Evolutionary conservation across 768 basidiomycete species (phyloP), one percentile per base, ranked within the genome.

Genomic region (Multifurca ochricompacta): DNA sequence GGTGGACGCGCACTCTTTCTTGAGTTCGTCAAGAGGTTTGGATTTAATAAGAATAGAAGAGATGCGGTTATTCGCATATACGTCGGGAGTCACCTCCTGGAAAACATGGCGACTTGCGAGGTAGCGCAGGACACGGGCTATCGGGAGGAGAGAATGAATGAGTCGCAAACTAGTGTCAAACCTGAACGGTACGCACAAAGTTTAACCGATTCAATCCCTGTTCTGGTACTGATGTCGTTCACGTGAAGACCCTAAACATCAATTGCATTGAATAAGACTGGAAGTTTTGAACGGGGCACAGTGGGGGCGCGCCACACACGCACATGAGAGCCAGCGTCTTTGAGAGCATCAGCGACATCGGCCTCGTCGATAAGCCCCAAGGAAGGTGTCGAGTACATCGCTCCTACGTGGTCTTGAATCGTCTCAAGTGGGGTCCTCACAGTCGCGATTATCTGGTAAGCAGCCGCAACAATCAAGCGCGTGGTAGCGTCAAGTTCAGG

Each of bases 101-200:
- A 71, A 75, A 52, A 75, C 61, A 53, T 74, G 71, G 45, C 68
- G 64, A 1, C 67, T 69, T 8, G 71, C 71, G 7, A 75, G 67
- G 36, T 66, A 67, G 21, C 74, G 69, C 9, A 76, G 58, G 48
- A 71, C 61, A 10, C 72, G 71, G 19, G 64, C 71, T 74, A 48
- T 14, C 35, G n/a, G 11, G 30, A 53, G 27, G 16, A 4, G 16
- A 6, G 11, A 35, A 6, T 18, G n/a, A n/a, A 5, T 41, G 8
- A 40, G 32, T 19, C 14, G 13, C 14, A n/a, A 32, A 28, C 4
- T 5, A 10, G 30, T 3, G 30, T 3, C 25, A 2, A 35, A 16
- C 14, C 6, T 43, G 19, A 32, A 34, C 19, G 8, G 9, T 25
- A 35, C 57, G n/a, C 41, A 59, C 57, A 14, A 8, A 59, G 13